Evolutionary conservation across 129 eudicot species (phyloP), one percentile per base, ranked within the genome.

Genomic region (Artemisia annua): DNA sequence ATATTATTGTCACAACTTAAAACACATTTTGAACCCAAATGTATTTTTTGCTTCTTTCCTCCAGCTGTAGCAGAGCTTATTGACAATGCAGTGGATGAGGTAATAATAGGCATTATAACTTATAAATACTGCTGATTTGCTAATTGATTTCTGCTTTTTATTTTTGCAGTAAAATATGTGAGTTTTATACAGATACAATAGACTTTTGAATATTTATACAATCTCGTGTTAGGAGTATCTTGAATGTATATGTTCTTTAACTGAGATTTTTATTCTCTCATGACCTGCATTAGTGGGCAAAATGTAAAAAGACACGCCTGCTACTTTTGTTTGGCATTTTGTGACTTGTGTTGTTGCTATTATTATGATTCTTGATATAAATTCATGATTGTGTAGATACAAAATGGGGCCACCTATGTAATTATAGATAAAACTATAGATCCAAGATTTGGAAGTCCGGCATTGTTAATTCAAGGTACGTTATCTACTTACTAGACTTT

Each of bases 31-130:
- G 67, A 48, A 69, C 64, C 13, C 48, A 50, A 67, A 44, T 6
- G 48, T 60, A 54, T 43, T 35, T 64, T 56, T 55, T 69, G 22
- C 44, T 62, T 73, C 9, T 16, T 64, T 51, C 66, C 61, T 81
- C 74, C 85, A 93, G 98, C 98, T 67, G 77, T 93, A 30, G 98
- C 98, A 62, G 98, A 93, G 83, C 81, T 93, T 78, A 85, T 93
- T 79, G 98, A 93, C 82, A 93, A 93, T 81, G 94, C 92, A 24
- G 81, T 93, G 61, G 97, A 93, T 67, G 98, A 93, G 96, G 98
- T 93, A 80, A 81, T 11, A 67, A 39, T 39, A 39, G 44, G 44
- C 44, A 1, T 7, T 39, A 39, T 74, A 11, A 10, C 3, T 7
- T 39, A 39, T 74, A 11, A 10, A 2, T 20, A 48, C 32, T 16